phyloP scores from a whole-genome alignment of 106 monocot genomes.

The Dioscorea dumetorum region DNA sequence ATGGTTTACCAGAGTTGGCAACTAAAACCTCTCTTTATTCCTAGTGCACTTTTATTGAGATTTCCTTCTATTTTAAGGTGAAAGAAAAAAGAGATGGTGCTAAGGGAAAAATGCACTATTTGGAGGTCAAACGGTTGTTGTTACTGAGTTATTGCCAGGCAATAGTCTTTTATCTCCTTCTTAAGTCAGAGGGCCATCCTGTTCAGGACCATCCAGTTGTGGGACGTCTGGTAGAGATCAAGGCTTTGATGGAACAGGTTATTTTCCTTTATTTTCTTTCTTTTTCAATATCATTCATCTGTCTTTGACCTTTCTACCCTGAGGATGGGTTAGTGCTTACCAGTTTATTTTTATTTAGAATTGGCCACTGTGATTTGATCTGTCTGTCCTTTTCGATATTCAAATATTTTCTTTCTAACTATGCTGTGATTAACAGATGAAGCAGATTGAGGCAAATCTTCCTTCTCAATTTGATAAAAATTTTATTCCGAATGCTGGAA shows the following conservation, averaged over 20 bases:
- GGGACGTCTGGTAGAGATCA: constrained; percentile 75
- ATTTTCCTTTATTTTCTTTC: background rate
- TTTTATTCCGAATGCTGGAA: constrained; percentile 4
- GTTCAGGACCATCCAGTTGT: constrained; percentile 87
- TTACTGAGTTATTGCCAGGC: constrained; percentile 66
- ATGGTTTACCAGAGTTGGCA: background rate
- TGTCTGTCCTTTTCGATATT: background rate
- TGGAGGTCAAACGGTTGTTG: constrained; percentile 44
- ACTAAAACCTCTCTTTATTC: background rate
- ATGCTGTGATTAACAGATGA: constrained; percentile 29
- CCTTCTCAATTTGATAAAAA: constrained; percentile 18
- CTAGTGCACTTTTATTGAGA: background rate
- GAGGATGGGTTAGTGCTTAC: background rate
- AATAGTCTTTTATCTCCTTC: constrained; percentile 76
- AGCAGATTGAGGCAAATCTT: constrained; percentile 30
- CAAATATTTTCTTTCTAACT: constrained; percentile 3
- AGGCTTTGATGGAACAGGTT: constrained; percentile 79
- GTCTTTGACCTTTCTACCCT: background rate
- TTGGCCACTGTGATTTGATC: background rate
- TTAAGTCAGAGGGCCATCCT: constrained; percentile 79
- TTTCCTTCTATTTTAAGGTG: constrained; percentile 28
- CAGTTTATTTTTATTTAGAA: background rate
- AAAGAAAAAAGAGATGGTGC: constrained; percentile 10
- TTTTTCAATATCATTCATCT: background rate
- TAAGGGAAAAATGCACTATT: constrained; percentile 31